These are phyloP conservation scores for Exserohilum rostratum DNA, from an alignment of 2,329 filamentous ascomycete species.

Conservation along the genomic window DNA sequence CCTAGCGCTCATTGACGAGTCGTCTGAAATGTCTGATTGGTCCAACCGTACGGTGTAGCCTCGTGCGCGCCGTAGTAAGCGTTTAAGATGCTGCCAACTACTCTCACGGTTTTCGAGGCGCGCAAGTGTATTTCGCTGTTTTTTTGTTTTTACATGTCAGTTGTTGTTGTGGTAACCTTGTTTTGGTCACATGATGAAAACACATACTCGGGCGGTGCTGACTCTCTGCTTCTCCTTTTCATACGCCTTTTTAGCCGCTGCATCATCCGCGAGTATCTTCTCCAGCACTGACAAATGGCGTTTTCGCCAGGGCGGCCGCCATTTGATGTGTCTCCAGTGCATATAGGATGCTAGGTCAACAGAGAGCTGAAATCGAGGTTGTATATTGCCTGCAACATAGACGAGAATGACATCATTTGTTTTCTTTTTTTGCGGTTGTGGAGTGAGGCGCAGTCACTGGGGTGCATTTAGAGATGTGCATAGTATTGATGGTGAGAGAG, in stretches of 20 bases:
- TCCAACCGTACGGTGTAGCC: no score
- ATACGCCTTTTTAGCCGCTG: not conserved
- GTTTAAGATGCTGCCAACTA: no score
- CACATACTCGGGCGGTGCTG: not conserved
- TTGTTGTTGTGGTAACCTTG: no score
- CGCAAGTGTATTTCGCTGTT: not conserved
- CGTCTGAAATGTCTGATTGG: no score
- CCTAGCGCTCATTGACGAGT: no score
- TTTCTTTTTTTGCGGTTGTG: not conserved
- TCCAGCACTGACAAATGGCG: slow-evolving; percentile 5
- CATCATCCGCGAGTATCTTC: slow-evolving; percentile 1
- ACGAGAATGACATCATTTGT: not conserved
- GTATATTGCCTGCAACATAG: not conserved
- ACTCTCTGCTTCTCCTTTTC: not conserved
- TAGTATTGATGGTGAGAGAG: no score
- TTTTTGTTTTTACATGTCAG: not conserved
- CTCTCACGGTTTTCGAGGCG: slow-evolving; percentile 1
- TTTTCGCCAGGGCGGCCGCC: slow-evolving; percentile 1
- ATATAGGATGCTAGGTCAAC: not conserved
- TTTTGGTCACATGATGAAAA: not conserved
- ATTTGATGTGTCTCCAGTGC: slow-evolving; percentile 12
- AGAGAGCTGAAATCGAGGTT: no score
- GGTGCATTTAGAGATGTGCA: no score
- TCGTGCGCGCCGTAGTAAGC: no score
- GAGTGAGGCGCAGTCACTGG: no score